Base-by-base conservation (phyloP, 441 rosid species). In the Jatropha multifida region DNA sequence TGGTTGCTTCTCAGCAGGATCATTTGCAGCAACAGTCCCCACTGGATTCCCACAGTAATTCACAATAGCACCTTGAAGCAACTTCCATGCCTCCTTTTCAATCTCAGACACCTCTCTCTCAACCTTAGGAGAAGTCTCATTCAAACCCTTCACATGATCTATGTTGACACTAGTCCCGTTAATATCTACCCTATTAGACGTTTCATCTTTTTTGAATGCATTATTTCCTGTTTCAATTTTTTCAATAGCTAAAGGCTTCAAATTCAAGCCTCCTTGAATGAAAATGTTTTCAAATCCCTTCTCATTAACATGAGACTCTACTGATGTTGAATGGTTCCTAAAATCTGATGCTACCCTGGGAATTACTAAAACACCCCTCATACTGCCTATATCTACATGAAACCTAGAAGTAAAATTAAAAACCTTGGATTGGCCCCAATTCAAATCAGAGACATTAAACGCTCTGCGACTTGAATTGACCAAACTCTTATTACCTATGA, bases 11-110 rank as follows among this genome's bases (percentile, higher is more conserved):
- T 91, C 92, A 11, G 86, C 94, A 3, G 90, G 91, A 82, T 90
- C 90, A 79, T 82, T 87, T 32, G 97, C 99, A 0, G 99, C 97
- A 37, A 92, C 81, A 0, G 97, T 94, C 80, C 97, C 99, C 69
- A 94, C 93, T 0, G 96, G 97, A 62, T 79, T 86, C n/a, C 94
- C 93, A 27, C 92, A 94, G 49, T 92, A 94, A 77, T 58, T 85
- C 71, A 94, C 97, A 65, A 90, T 79, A 0, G 97, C 80, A 54
- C 60, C 86, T 55, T 86, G 83, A 71, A 94, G 93, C 84, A 92
- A 83, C 80, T 82, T 87, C 98, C 97, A 92, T 0, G 97, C 97
- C 70, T 91, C 95, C 80, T 87, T 85, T 81, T 92, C 97, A 77
- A 78, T 69, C 79, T 86, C 88, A 3, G 90, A 84, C 63, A 51